Conservation (phyloP, 2,329 filamentous ascomycete species). For the Graphiopsis chlorocephala region DNA sequence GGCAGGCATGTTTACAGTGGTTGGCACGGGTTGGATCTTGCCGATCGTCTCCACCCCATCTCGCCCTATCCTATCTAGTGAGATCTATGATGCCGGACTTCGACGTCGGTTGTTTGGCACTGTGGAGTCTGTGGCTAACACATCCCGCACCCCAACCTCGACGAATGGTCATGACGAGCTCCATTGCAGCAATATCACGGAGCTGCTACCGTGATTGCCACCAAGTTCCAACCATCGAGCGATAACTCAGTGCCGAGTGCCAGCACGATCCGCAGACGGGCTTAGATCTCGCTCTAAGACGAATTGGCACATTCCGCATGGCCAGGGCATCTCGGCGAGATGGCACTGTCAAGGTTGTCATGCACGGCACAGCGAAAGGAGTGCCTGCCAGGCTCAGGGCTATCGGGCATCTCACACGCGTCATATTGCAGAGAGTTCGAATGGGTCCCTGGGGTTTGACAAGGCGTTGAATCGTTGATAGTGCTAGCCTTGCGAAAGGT, state of each 20-base stretch:
- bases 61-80: neutral
- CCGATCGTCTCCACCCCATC: constrained; percentile 5
- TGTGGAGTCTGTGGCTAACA: constrained; percentile 6
- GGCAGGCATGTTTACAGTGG: neutral
- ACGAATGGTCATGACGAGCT: constrained; percentile 1
- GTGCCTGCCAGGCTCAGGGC: neutral
- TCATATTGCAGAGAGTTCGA: constrained; percentile 6
- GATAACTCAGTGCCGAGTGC: neutral
- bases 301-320: neutral
- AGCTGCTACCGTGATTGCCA: neutral
- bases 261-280: neutral
- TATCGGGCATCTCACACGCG: neutral
- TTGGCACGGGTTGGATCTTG: constrained; percentile 3
- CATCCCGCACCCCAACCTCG: neutral
- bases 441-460: neutral
- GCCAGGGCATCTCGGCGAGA: neutral
- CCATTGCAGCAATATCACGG: neutral
- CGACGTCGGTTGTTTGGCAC: neutral
- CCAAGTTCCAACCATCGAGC: neutral
- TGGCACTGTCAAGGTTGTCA: neutral
- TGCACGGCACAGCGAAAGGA: neutral
- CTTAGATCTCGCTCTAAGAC: neutral
- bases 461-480: constrained; percentile 4
- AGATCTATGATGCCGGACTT: constrained; percentile 5
- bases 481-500: neutral